These are phyloP conservation scores for Eucalyptus victrix DNA, from an alignment of 345 rosid species.

Conservation along the genomic window DNA sequence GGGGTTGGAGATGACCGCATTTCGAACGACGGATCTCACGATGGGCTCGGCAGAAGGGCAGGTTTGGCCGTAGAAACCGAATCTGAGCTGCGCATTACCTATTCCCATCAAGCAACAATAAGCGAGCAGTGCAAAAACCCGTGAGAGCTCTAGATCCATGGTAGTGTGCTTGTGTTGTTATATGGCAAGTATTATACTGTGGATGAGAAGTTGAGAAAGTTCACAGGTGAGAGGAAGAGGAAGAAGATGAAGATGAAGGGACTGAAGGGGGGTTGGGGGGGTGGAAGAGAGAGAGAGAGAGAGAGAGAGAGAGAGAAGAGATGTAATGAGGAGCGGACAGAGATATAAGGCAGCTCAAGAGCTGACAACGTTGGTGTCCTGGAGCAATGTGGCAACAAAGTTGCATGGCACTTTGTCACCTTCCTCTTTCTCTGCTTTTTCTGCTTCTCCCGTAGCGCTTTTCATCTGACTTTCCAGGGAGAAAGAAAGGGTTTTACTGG, in stretches of 20 bases:
- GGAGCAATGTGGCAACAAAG: conserved; percentile 8
- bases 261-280: neutral
- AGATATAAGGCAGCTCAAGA: neutral
- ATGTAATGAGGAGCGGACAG: neutral
- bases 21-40: conserved; percentile 22
- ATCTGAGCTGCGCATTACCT: conserved; percentile 24
- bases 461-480: neutral
- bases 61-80: conserved; percentile 46
- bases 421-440: neutral
- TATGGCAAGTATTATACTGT: neutral
- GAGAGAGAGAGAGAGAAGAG: neutral
- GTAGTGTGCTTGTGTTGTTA: neutral
- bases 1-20: conserved; percentile 23
- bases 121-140: neutral
- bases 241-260: neutral
- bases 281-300: too few relatives aligned
- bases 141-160: neutral
- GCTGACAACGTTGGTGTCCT: neutral
- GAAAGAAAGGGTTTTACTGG: neutral
- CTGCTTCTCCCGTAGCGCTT: neutral
- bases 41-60: conserved; percentile 65
- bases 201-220: neutral
- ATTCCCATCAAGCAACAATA: neutral
- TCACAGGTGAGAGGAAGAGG: neutral
- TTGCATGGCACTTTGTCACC: conserved; percentile 9